Conservation (phyloP, 2,329 filamentous ascomycete genomes). For the Coniochaeta prunicola region DNA sequence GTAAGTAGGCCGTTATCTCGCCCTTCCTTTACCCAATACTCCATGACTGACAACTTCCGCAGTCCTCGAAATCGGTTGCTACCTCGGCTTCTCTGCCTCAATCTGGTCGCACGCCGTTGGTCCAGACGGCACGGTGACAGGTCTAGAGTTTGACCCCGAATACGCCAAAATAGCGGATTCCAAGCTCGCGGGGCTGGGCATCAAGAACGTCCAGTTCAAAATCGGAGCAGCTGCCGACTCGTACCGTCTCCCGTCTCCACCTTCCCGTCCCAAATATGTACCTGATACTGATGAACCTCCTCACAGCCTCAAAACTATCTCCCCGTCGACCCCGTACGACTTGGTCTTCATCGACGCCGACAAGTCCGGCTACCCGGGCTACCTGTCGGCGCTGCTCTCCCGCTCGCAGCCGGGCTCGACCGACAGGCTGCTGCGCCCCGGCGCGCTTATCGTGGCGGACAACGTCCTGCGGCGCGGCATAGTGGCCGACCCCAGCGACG, state of each 20-base stretch:
- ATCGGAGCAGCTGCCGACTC: conserved; percentile 38
- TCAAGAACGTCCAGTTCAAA: conserved; percentile 38
- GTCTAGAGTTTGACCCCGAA: conserved; percentile 36
- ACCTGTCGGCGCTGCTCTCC: conserved; percentile 37
- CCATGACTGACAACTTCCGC: background rate
- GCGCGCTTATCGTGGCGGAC: conserved; percentile 46
- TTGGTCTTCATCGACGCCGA: conserved; percentile 48
- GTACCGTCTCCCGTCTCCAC: conserved; percentile 18
- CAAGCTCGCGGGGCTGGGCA: conserved; percentile 28
- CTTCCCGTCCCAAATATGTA: background rate
- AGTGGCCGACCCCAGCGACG: conserved; percentile 30
- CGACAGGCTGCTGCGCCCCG: conserved; percentile 35
- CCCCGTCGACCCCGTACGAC: conserved; percentile 38
- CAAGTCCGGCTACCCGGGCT: conserved; percentile 42
- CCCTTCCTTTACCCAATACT: background rate
- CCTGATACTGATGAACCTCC: background rate
- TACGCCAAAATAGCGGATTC: conserved; percentile 33
- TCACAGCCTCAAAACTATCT: conserved; percentile 22
- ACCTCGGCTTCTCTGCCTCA: conserved; percentile 40
- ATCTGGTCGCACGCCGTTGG: conserved; percentile 40
- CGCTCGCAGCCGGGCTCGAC: conserved; percentile 28
- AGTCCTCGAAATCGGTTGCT: conserved; percentile 44
- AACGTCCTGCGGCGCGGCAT: conserved; percentile 43
- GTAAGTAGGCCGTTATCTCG: conserved; percentile 13
- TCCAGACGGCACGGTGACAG: conserved; percentile 30